These are phyloP conservation scores for Globisporangium iwayamae DNA, from an alignment of 352 stramenopile genomes.

Conservation along the genomic window DNA sequence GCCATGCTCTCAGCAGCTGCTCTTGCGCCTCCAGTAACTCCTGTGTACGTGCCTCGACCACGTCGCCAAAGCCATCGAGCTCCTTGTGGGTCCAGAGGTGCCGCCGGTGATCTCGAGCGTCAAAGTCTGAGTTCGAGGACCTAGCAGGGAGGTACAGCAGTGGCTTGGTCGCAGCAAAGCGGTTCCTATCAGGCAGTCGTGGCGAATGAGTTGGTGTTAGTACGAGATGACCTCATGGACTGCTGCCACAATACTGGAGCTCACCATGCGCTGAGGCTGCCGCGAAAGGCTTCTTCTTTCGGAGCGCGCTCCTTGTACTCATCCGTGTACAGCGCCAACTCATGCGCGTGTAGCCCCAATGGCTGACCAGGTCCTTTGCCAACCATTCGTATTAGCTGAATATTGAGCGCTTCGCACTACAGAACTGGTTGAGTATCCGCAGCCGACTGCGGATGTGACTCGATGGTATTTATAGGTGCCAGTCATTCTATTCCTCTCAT, in stretches of 20 bases:
- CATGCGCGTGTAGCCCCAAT: slow-evolving; percentile 19
- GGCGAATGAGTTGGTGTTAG: too few relatives aligned
- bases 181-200: slow-evolving; percentile 21
- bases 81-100: slow-evolving; percentile 48
- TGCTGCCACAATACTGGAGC: too few relatives aligned
- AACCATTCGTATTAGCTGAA: neutral
- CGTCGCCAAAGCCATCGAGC: slow-evolving; percentile 34
- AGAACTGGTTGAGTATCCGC: too few relatives aligned
- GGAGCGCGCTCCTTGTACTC: slow-evolving; percentile 27
- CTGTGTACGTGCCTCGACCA: slow-evolving; percentile 33
- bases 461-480: slow-evolving; percentile 1
- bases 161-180: slow-evolving; percentile 27
- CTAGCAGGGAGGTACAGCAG: slow-evolving; percentile 51
- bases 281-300: slow-evolving; percentile 12
- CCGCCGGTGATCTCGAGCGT: slow-evolving; percentile 25
- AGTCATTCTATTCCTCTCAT: slow-evolving; percentile 1
- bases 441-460: neutral
- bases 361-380: too few relatives aligned
- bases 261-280: slow-evolving; percentile 27
- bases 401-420: neutral
- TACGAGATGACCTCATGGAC: too few relatives aligned
- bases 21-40: slow-evolving; percentile 37
- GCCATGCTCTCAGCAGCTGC: slow-evolving; percentile 34
- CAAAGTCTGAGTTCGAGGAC: slow-evolving; percentile 35
- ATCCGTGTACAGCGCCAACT: slow-evolving; percentile 39